Evolutionary conservation across 257 asterid species (phyloP), one percentile per base, ranked within the genome.

Genomic region (Linderniella brevidens): DNA sequence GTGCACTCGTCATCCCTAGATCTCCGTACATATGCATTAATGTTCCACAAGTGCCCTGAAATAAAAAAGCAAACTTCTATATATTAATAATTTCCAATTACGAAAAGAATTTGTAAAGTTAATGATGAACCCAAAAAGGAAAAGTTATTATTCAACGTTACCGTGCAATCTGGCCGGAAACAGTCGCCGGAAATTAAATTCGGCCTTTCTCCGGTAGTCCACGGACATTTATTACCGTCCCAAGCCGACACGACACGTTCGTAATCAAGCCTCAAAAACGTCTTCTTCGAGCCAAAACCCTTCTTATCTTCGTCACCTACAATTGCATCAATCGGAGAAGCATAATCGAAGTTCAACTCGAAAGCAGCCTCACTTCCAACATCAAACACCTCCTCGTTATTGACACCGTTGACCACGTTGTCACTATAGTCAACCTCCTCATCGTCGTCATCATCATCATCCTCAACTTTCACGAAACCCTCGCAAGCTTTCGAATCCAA

Each of bases 181-280:
- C 49, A 44, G 37, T 66, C 78, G 38, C 38, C 51, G 58, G 76
- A 57, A 32, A 58, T 63, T 19, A 77, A 35, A 14, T 71, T 69
- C 15, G 93, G 95, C 48, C 88, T 66, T 60, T 73, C 75, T 38
- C 93, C 95, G 54, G 63, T 76, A 0, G 66, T 77, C 97, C 97
- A 87, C 4, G 93, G 95, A 11, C 78, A 77, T 64, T 59, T 68
- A 11, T 50, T 52, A 5, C 48, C 68, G 41, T 65, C 92, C 97
- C 97, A 87, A 54, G 82, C 77, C 0, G 79, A 61, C 36, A 83
- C 50, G 1, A 87, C 93, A 0, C 75, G 66, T 8, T 75, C 72
- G 35, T 73, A 75, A 58, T 87, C 79, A 11, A 87, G 92, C 63
- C 65, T 77, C 72, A 87, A 56, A 18, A 73, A 61, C 5, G 59